Evolutionary conservation across 495 filamentous ascomycete species (phyloP).

Genomic region (Parmelia sp.): DNA sequence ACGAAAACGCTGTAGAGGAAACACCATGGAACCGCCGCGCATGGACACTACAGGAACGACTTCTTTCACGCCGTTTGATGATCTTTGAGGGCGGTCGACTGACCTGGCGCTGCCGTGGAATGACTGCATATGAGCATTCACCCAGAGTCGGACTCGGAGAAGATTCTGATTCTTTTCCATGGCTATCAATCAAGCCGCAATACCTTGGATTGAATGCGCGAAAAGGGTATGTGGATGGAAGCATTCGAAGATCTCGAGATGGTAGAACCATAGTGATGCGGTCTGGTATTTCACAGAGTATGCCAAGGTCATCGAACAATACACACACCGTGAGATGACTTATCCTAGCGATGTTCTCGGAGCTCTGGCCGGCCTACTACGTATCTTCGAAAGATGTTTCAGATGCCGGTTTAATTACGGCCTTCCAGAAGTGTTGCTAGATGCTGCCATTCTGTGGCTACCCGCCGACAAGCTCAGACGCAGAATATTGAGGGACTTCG

Average conservation of each 20-base stretch:
- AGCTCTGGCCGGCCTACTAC: slow-evolving; percentile 8
- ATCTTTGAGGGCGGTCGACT: slow-evolving; percentile 14
- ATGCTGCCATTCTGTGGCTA: neutral
- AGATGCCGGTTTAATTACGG: neutral
- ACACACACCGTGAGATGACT: slow-evolving; percentile 7
- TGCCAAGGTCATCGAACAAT: slow-evolving; percentile 6
- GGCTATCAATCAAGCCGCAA: slow-evolving; percentile 6
- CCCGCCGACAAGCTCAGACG: neutral
- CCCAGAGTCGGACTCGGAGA: neutral
- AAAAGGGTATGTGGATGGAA: slow-evolving; percentile 5
- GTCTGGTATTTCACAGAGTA: slow-evolving; percentile 6
- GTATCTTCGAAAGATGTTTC: slow-evolving; percentile 5
- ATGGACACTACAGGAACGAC: slow-evolving; percentile 20
- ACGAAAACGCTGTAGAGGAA: neutral
- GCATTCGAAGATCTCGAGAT: neutral
- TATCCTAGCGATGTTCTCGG: slow-evolving; percentile 4
- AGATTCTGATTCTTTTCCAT: neutral
- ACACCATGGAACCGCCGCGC: slow-evolving; percentile 9
- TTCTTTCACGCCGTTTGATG: slow-evolving; percentile 15
- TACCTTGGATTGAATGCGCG: slow-evolving; percentile 6
- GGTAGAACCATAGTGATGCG: slow-evolving; percentile 5
- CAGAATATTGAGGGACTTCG: neutral
- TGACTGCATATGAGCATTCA: slow-evolving; percentile 5
- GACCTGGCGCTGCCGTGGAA: slow-evolving; percentile 11
- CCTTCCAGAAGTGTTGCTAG: neutral